Evolutionary conservation across 805 yeast species (phyloP), one percentile per base, ranked within the genome.

Genomic region (Candida multigemmis): DNA sequence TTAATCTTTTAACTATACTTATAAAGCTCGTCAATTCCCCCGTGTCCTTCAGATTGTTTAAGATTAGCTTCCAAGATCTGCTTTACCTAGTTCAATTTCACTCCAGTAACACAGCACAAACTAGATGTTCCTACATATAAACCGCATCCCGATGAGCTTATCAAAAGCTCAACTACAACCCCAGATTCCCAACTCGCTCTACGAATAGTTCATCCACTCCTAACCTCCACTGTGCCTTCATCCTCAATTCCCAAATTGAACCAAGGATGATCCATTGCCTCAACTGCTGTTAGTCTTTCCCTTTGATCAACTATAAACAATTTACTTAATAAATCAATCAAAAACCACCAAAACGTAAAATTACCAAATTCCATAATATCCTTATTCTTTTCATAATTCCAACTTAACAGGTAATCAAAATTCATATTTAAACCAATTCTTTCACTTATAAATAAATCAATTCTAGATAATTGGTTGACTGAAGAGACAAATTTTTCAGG

Each of bases 331-430:
- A 62, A 43, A 32, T 62, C 68, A 24, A 62, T 56, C 49, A 86
- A 86, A 53, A 69, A 70, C 61, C 71, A 80, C 96, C 96, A 87
- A 51, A 85, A 85, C 23, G 72, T 65, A 47, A 79, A 79, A 30
- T 75, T 72, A 23, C 79, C 80, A 41, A 62, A 62, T 33, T 50
- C 62, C 49, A 54, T 76, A 62, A 41, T 53, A 31, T 54, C 50
- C 35, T 48, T 52, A 32, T 60, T 57, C 32, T 47, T 49, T 16
- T 53, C 56, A 33, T 46, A 61, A 36, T 61, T 62, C 20, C 42
- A 46, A 27, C 59, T 56, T 22, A 61, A 42, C 16, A 63, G 51
- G 32, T 48, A 48, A 36, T 59, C 63, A 29, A 53, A 53, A 38
- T 62, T 44, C 21, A 62, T 59, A 21, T 52, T 43, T 19, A 62